phyloP scores from a whole-genome alignment of 2,329 filamentous ascomycete genomes.

The Colletotrichum karsti region DNA sequence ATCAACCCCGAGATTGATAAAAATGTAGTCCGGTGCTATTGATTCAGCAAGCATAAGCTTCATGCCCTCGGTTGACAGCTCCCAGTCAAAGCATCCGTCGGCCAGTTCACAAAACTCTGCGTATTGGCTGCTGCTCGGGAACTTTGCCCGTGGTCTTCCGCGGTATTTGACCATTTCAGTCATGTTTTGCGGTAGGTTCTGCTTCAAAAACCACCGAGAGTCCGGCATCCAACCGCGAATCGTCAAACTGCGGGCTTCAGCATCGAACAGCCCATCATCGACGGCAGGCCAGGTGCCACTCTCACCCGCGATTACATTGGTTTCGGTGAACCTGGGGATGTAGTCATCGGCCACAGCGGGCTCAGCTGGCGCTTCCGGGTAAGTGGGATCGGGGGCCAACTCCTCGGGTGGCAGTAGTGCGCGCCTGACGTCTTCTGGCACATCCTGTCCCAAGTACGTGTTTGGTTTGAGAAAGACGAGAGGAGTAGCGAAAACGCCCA shows the following conservation, averaged over 20 bases:
- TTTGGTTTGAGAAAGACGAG: slow-evolving; percentile 51
- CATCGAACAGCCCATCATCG: slow-evolving; percentile 44
- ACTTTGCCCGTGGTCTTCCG: background rate
- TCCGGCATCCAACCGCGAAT: slow-evolving; percentile 55
- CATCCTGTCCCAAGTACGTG: slow-evolving; percentile 44
- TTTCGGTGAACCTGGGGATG: slow-evolving; percentile 14
- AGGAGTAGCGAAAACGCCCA: background rate
- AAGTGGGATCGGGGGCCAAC: slow-evolving; percentile 2
- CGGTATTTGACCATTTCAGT: slow-evolving; percentile 41
- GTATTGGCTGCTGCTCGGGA: slow-evolving; percentile 22
- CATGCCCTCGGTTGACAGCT: slow-evolving; percentile 47
- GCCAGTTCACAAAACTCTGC: slow-evolving; percentile 42
- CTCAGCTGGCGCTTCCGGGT: background rate
- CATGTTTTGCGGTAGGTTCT: slow-evolving; percentile 40
- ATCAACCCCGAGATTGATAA: slow-evolving; percentile 45
- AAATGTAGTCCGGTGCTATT: slow-evolving; percentile 46
- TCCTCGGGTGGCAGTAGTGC: background rate
- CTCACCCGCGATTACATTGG: slow-evolving; percentile 33
- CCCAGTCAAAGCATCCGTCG: slow-evolving; percentile 54
- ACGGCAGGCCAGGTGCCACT: slow-evolving; percentile 43
- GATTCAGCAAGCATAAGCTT: slow-evolving; percentile 41
- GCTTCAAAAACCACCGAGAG: slow-evolving; percentile 42
- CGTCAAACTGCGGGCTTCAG: slow-evolving; percentile 47
- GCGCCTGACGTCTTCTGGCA: slow-evolving; percentile 11
- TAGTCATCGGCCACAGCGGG: background rate